Percentiles rank a stretch among this genome's conserved stretches.
Conservation (phyloP, 169 alveolate genomes). For the Theileria parva region DNA sequence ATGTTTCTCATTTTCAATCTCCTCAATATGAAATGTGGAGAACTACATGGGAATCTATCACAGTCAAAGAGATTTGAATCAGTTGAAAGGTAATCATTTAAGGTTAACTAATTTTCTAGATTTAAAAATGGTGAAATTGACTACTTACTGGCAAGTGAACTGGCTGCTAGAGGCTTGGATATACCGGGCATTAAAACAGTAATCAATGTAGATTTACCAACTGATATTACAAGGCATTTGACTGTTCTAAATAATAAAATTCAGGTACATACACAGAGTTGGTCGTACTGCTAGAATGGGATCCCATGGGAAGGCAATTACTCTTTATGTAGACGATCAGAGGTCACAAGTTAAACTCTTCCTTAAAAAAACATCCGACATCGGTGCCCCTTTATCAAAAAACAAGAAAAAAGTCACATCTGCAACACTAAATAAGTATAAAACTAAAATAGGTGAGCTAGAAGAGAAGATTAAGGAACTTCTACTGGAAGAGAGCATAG, state of each 20-base stretch:
- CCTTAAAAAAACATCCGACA: conserved; percentile 66
- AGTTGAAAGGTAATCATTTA: conserved; percentile 71
- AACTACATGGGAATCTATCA: conserved; percentile 92
- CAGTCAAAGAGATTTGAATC: conserved; percentile 90
- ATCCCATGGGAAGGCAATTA: conserved; percentile 87
- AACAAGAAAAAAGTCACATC: conserved; percentile 69
- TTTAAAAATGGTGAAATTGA: conserved; percentile 86
- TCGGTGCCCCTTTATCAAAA: conserved; percentile 62
- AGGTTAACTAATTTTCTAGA: conserved; percentile 70
- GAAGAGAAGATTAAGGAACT: conserved; percentile 74
- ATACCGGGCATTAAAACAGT: conserved; percentile 88
- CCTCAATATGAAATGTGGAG: conserved; percentile 86
- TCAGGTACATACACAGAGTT: conserved; percentile 90
- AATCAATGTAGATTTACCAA: conserved; percentile 90
- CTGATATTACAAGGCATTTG: conserved; percentile 76
- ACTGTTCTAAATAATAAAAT: conserved; percentile 32
- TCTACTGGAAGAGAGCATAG: conserved; percentile 69
- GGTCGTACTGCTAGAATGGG: conserved; percentile 96
- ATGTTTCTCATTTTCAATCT: conserved; percentile 81
- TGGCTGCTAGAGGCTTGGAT: conserved; percentile 95
- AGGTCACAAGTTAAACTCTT: conserved; percentile 73
- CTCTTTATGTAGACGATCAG: conserved; percentile 89
- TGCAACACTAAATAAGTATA: conserved; percentile 71
- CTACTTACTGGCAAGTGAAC: conserved; percentile 91
- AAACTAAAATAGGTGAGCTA: conserved; percentile 71